phyloP scores from a whole-genome alignment of 805 yeast genomes.

The Sugiyamaella smithiae region DNA sequence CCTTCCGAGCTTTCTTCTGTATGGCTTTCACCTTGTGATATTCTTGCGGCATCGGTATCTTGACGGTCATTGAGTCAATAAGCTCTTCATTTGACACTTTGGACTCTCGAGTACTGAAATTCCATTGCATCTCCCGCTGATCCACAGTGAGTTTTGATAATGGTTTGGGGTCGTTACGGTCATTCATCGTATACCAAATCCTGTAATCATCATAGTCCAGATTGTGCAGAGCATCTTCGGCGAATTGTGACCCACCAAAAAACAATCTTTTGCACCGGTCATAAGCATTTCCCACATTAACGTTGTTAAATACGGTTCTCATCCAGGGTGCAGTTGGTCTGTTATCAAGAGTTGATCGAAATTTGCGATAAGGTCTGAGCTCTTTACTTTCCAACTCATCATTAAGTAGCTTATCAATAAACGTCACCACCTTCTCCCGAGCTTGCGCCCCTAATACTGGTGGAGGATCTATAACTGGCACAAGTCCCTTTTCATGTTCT shows the following conservation, averaged over 20 bases:
- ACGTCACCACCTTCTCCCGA: not conserved
- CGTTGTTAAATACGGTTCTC: not conserved
- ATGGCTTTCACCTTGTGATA: not conserved
- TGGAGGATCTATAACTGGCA: constrained; percentile 12
- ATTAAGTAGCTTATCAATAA: not conserved
- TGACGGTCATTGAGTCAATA: not conserved
- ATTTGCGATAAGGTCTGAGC: too few species aligned
- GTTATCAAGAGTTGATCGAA: too few species aligned
- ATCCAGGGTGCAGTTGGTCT: not conserved
- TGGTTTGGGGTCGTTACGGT: not conserved
- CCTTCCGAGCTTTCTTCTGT: not conserved
- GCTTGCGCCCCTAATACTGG: constrained; percentile 18
- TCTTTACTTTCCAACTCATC: too few species aligned
- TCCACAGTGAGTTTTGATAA: not conserved
- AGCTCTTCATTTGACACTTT: not conserved
- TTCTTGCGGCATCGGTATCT: constrained; percentile 4
- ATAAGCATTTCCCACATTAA: not conserved
- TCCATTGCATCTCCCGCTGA: not conserved
- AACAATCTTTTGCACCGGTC: not conserved
- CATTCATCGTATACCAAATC: not conserved
- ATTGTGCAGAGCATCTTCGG: not conserved
- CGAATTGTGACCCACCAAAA: not conserved
- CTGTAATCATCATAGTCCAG: too few species aligned
- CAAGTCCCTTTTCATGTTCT: not conserved
- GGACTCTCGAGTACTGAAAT: not conserved